These are phyloP conservation scores for Pseudomassariella vexata DNA, from an alignment of 2,329 filamentous ascomycete genomes.

Conservation along the genomic window DNA sequence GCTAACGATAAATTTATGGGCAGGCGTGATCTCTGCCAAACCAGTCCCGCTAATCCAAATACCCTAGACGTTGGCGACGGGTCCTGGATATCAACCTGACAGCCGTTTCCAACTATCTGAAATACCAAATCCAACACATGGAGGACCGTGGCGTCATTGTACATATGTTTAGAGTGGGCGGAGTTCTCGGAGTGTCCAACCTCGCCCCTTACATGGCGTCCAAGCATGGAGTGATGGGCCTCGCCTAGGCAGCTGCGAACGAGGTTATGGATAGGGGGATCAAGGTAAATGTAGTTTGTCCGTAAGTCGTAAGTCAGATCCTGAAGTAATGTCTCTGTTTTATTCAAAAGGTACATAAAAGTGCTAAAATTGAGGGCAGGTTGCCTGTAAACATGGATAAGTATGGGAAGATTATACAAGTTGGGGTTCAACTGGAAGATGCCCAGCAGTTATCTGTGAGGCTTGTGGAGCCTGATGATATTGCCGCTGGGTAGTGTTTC, in stretches of 20 bases:
- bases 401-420: slow-evolving; percentile 4
- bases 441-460: slow-evolving; percentile 18
- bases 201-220: slow-evolving; percentile 24
- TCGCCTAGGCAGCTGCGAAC: slow-evolving; percentile 23
- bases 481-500: slow-evolving; percentile 24
- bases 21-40: slow-evolving; percentile 11
- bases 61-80: slow-evolving; percentile 33
- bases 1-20: not conserved
- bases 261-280: slow-evolving; percentile 15
- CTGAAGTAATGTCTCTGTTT: too few relatives aligned
- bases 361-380: too few relatives aligned
- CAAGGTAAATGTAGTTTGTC: slow-evolving; percentile 21
- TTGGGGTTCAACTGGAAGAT: slow-evolving; percentile 1
- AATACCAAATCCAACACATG: slow-evolving; percentile 39
- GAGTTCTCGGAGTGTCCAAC: slow-evolving; percentile 25
- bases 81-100: slow-evolving; percentile 37
- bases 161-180: slow-evolving; percentile 35
- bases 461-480: slow-evolving; percentile 20
- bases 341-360: too few relatives aligned
- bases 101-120: slow-evolving; percentile 44
- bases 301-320: slow-evolving; percentile 13
- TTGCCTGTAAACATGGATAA: slow-evolving; percentile 8
- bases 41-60: slow-evolving; percentile 15
- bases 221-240: slow-evolving; percentile 24
- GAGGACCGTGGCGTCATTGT: slow-evolving; percentile 36